Evolutionary conservation across 179 eudicot genomes (phyloP), one percentile per base, ranked within the genome.

Genomic region (Gypsophila paniculata): DNA sequence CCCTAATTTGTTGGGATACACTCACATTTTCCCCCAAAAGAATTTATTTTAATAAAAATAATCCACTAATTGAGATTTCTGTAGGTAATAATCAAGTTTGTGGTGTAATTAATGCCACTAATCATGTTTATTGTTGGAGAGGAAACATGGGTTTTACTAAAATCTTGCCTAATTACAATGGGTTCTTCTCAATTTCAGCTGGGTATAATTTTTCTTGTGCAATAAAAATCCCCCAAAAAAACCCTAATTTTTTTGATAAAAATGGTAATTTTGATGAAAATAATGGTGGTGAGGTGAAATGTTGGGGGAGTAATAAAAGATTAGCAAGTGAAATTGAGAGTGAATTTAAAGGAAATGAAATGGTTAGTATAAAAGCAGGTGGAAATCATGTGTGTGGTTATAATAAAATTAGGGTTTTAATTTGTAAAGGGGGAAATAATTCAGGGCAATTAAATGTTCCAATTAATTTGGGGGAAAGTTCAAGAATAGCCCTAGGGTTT

Each of bases 141-240:
- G 88, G 83, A 23, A 74, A 34, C 57, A 42, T 38, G 54, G 76
- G 61, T 52, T 67, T 52, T 63, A 74, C 12, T 75, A 61, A 61
- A 21, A 66, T 65, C 8, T 75, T 80, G 34, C 14, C 6, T 38
- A 68, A 77, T 59, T 36, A 54, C 3, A 14, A 48, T 59, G 76
- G 54, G 64, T 85, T 87, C 38, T 64, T 18, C 14, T 82, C 82
- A 15, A 78, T 94, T 65, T 94, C 99, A 13, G 89, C 96, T 52
- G 97, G 97, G 42, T 55, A 83, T 68, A 90, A 91, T 5, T 87
- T 88, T 80, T 74, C 86, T 52, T 94, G 99, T 74, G 99, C 96
- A 17, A 81, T 94, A 75, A 6, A 6, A 42, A 42, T 42, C 46
- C 8, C 8, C 46, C 8, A 9, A 6, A 42, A 42, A 42, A 42